These are phyloP conservation scores for Trichopus zeylanicus DNA, from an alignment of 116 monocot species.

Conservation along the genomic window DNA sequence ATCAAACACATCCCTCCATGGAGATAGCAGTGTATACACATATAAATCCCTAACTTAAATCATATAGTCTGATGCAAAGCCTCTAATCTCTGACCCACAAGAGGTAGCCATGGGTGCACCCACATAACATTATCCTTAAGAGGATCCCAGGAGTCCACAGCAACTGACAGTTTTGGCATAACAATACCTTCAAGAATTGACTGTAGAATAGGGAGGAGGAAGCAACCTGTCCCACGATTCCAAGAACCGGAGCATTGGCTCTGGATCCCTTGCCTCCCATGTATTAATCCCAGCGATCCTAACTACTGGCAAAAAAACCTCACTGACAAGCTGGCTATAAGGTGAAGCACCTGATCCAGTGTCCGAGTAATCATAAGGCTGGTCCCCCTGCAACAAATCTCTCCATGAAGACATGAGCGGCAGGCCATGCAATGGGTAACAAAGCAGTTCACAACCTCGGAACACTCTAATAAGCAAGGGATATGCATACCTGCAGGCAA, in stretches of 20 bases:
- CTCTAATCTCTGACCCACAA: conserved; percentile 71
- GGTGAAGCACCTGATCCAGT: conserved; percentile 20
- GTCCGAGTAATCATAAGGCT: conserved; percentile 1
- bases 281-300: conserved; percentile 81
- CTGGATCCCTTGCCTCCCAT: conserved; percentile 83
- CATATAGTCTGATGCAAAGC: conserved; percentile 58
- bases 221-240: conserved; percentile 74
- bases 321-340: conserved; percentile 62
- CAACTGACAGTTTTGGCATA: conserved; percentile 73
- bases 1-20: conserved; percentile 94
- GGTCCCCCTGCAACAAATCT: conserved; percentile 34
- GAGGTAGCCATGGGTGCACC: conserved; percentile 88
- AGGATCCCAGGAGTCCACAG: conserved; percentile 83
- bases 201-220: conserved; percentile 58
- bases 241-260: conserved; percentile 81
- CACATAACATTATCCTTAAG: conserved; percentile 63
- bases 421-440: conserved; percentile 61
- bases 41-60: conserved; percentile 78
- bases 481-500: conserved; percentile 67
- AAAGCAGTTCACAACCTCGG: conserved; percentile 79
- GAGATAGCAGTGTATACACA: conserved; percentile 66
- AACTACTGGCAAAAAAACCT: conserved; percentile 70
- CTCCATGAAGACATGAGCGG: conserved; percentile 62
- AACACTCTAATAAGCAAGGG: conserved; percentile 65
- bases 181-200: conserved; percentile 73